Evolutionary conservation across 192 early-diverging fungal genomes (phyloP).

Genomic region (Coemansia sp.): DNA sequence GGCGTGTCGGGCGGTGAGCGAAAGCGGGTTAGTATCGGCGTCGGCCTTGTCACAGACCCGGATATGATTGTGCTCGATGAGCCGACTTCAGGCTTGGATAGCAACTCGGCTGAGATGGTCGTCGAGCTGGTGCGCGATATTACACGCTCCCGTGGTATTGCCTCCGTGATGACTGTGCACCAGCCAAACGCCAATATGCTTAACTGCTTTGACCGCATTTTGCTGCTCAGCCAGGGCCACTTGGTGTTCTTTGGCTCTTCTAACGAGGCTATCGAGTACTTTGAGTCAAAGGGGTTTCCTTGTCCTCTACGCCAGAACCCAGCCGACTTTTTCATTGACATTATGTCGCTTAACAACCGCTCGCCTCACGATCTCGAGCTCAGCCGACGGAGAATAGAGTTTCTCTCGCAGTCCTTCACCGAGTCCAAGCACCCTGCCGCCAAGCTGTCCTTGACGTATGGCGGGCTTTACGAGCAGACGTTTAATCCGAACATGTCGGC

Average conservation of each 20-base stretch:
- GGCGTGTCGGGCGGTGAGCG: slow-evolving; percentile 93
- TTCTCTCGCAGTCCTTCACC: slow-evolving; percentile 31
- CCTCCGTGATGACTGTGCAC: slow-evolving; percentile 91
- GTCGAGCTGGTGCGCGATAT: slow-evolving; percentile 84
- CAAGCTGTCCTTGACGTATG: slow-evolving; percentile 47
- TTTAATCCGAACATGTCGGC: slow-evolving; percentile 19
- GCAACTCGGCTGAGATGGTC: slow-evolving; percentile 93
- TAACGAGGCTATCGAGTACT: slow-evolving; percentile 61
- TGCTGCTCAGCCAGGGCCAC: slow-evolving; percentile 80
- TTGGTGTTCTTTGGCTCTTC: slow-evolving; percentile 83
- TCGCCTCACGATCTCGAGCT: slow-evolving; percentile 42
- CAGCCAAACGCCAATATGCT: slow-evolving; percentile 93
- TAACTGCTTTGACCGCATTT: slow-evolving; percentile 83
- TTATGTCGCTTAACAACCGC: slow-evolving; percentile 54
- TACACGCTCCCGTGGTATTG: slow-evolving; percentile 73
- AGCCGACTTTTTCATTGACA: slow-evolving; percentile 73
- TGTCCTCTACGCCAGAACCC: slow-evolving; percentile 90
- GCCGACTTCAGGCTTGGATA: slow-evolving; percentile 81
- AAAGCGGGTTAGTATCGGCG: slow-evolving; percentile 89
- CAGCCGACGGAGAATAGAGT: slow-evolving; percentile 40
- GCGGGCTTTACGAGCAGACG: slow-evolving; percentile 38
- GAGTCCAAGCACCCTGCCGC: slow-evolving; percentile 26
- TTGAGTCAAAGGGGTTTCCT: slow-evolving; percentile 71
- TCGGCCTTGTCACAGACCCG: slow-evolving; percentile 88
- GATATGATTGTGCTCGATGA: slow-evolving; percentile 90